Percentiles rank a stretch among this genome's conserved stretches.
phyloP scores from a whole-genome alignment of 805 yeast species.

The Saccharomycopsis babjevae region DNA sequence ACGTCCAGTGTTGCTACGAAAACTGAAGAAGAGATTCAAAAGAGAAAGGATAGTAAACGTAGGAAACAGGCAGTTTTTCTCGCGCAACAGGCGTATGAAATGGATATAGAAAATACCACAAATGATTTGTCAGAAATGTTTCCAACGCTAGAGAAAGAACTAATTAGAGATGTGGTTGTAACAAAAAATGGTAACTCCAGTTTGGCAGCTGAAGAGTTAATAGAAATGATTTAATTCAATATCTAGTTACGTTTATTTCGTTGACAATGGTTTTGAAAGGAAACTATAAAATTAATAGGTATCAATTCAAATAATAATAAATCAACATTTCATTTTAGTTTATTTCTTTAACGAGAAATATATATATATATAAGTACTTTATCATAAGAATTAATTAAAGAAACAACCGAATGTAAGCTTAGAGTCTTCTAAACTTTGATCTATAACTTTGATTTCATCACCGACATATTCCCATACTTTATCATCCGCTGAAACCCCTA shows the following conservation, averaged over 20 bases:
- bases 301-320: no score
- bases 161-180: slow-evolving; percentile 59
- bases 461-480: not conserved
- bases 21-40: not conserved
- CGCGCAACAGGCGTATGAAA: slow-evolving; percentile 30
- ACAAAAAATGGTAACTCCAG: slow-evolving; percentile 38
- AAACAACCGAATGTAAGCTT: not conserved
- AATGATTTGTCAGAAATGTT: slow-evolving; percentile 56
- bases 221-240: not conserved
- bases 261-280: not conserved
- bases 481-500: not conserved
- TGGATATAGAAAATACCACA: slow-evolving; percentile 38
- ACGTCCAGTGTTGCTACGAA: not conserved
- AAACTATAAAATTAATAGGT: not conserved
- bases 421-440: not conserved
- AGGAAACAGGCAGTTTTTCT: slow-evolving; percentile 30
- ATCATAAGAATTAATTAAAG: not conserved
- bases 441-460: not conserved
- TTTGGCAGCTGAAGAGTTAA: slow-evolving; percentile 26
- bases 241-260: not conserved
- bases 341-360: not conserved
- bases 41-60: slow-evolving; percentile 27
- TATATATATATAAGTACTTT: not conserved
- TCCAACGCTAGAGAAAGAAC: slow-evolving; percentile 58
- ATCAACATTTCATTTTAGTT: no score